Conservation (phyloP, 1,139 yeast species). For the Kodamaea anthophila region DNA sequence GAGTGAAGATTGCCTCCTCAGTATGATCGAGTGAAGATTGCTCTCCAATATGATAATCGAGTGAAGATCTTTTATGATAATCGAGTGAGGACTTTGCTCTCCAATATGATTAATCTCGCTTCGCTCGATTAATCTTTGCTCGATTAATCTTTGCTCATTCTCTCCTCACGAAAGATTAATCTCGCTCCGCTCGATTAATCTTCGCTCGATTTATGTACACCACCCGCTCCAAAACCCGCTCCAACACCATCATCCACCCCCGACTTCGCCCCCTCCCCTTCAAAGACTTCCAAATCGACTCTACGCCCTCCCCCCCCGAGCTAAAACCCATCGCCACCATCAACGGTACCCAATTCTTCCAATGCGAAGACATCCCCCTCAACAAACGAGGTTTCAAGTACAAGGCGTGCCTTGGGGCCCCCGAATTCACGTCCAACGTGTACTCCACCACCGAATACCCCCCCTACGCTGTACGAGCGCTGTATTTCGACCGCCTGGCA, state of each 20-base stretch:
- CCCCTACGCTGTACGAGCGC: conserved; percentile 58
- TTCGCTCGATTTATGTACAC: too few relatives aligned
- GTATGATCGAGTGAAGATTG: too few relatives aligned
- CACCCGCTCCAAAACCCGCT: conserved; percentile 13
- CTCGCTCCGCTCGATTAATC: too few relatives aligned
- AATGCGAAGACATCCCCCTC: conserved; percentile 70
- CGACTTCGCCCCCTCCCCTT: conserved; percentile 43
- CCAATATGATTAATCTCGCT: too few relatives aligned
- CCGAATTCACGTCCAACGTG: conserved; percentile 50
- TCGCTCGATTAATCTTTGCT: too few relatives aligned
- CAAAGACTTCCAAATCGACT: conserved; percentile 20
- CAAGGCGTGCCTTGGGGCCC: conserved; percentile 70
- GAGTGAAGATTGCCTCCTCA: too few relatives aligned
- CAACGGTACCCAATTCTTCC: conserved; percentile 29
- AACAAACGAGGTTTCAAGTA: conserved; percentile 81
- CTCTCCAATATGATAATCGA: too few relatives aligned
- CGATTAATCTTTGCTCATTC: too few relatives aligned
- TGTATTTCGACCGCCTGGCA: conserved; percentile 67
- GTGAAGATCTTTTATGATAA: too few relatives aligned
- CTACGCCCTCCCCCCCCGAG: not conserved
- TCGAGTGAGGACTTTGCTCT: too few relatives aligned
- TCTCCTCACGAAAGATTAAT: too few relatives aligned
- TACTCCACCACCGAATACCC: conserved; percentile 73
- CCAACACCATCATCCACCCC: conserved; percentile 35
- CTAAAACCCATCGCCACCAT: conserved; percentile 5